Conservation (phyloP, 2,329 filamentous ascomycete species). For the Akanthomyces dipterigenus region DNA sequence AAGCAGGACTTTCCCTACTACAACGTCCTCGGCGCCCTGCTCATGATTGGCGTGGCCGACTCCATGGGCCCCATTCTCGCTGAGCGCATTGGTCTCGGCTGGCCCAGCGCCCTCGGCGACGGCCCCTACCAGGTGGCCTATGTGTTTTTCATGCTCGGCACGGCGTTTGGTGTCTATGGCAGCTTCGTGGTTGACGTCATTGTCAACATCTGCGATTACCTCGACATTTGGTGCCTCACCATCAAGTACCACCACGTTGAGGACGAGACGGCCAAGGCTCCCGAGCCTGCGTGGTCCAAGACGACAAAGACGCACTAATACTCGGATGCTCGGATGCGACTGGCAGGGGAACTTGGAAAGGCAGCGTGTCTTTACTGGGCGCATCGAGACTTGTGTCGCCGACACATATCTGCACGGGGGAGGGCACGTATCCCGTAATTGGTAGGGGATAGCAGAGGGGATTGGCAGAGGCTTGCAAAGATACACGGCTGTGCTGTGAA, state of each 20-base stretch:
- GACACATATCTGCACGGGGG: not conserved
- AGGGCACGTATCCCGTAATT: not conserved
- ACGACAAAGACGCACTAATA: conserved; percentile 10
- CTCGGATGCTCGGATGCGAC: not conserved
- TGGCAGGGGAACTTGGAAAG: not conserved
- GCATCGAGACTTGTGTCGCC: not conserved
- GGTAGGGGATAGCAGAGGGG: not conserved
- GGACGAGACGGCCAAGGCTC: conserved; percentile 15
- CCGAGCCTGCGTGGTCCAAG: conserved; percentile 12
- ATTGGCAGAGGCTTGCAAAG: not conserved
- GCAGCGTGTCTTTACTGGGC: not conserved
- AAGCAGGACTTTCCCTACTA: conserved; percentile 83
- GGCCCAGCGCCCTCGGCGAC: conserved; percentile 68
- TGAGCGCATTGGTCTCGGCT: conserved; percentile 54
- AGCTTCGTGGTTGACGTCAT: conserved; percentile 98
- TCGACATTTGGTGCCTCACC: conserved; percentile 96
- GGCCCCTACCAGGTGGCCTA: conserved; percentile 86
- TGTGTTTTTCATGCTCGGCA: conserved; percentile 79
- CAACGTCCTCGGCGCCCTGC: conserved; percentile 75
- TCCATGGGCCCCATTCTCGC: conserved; percentile 66
- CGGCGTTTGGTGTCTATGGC: conserved; percentile 85
- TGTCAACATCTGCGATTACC: conserved; percentile 92
- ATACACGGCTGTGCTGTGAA: not conserved
- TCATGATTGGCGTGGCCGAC: conserved; percentile 74
- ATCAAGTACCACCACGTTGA: conserved; percentile 76